Conservation (phyloP, 164 flowering plant genomes). For the Aristolochia californica region DNA sequence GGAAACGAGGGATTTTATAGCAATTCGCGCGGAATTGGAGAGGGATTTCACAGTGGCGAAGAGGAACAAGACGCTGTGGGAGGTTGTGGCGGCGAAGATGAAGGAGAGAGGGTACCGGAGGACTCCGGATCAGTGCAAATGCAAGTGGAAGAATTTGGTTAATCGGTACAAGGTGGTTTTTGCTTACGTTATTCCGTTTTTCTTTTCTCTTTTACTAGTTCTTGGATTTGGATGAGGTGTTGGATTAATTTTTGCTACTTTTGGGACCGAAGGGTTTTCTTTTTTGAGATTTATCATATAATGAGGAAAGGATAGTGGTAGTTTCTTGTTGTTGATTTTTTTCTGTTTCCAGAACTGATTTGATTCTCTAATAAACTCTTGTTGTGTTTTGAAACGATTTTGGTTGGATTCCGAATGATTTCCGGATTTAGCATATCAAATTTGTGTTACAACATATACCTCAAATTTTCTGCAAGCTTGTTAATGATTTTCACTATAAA, state of each 20-base stretch:
- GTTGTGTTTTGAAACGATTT: no score
- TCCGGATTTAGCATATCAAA: no score
- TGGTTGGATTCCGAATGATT: no score
- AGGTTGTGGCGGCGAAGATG: constrained; percentile 40
- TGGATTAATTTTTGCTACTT: neutral
- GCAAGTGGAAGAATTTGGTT: constrained; percentile 83
- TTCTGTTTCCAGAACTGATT: no score
- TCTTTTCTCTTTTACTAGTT: neutral
- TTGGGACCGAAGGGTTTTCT: neutral
- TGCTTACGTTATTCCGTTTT: neutral
- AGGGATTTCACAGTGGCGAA: constrained; percentile 34
- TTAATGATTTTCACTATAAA: neutral
- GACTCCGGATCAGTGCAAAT: constrained; percentile 69
- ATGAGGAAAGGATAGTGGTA: no score
- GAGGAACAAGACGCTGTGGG: constrained; percentile 67
- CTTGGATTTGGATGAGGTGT: neutral
- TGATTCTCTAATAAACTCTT: no score
- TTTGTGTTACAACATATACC: no score
- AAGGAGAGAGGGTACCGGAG: constrained; percentile 45
- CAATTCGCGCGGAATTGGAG: constrained; percentile 56
- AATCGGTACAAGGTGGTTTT: constrained; percentile 54
- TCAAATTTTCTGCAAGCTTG: no score
- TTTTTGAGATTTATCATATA: no score
- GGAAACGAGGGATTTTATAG: constrained; percentile 61
- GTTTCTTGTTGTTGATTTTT: no score